Evolutionary conservation across 2,329 filamentous ascomycete species (phyloP), one percentile per base, ranked within the genome.

Genomic region (Trichoderma citrinoviride): DNA sequence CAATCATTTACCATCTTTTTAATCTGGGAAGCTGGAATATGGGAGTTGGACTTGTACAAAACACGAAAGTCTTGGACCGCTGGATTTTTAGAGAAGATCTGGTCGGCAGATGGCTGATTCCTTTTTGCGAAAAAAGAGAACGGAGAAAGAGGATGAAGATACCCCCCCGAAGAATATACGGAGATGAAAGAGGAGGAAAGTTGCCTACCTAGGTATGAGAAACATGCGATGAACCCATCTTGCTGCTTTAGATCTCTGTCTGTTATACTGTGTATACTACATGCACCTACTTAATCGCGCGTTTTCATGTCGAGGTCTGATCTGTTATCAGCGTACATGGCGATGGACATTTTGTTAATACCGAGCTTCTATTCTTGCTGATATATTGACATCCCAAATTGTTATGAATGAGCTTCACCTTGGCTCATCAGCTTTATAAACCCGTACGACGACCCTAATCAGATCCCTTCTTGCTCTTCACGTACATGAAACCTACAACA

Each of bases 231-330:
- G 60, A 62, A 37, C 12, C 23, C 12, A 44, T 29, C 12, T 33
- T 61, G 43, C 33, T 14, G 29, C 29, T 29, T 37, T 33, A 50
- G 14, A 44, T 23, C 7, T 23, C 21, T 61, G n/a, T 61, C 17
- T 37, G 33, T 43, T 61, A 44, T 14, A 37, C 33, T 37, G 33
- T 37, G 33, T 37, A 37, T 37, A 14, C 33, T 14, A 37, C 33
- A 14, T 37, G 33, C 46, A 50, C 23, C 41, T 54, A 53, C 19
- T 46, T 46, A 15, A 21, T 43, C 19, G 47, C 23, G 5, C 33
- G 52, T 15, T 53, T 53, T 29, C n/a, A 61, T 53, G 37, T 44
- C 46, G 33, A 53, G 33, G 47, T 61, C 46, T 52, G 52, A 52
- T 49, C 33, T 37, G 41, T 44, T 44, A 57, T 50, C 49, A 56